Conservation (phyloP, 345 rosid species). For the Melaleuca alternifolia region DNA sequence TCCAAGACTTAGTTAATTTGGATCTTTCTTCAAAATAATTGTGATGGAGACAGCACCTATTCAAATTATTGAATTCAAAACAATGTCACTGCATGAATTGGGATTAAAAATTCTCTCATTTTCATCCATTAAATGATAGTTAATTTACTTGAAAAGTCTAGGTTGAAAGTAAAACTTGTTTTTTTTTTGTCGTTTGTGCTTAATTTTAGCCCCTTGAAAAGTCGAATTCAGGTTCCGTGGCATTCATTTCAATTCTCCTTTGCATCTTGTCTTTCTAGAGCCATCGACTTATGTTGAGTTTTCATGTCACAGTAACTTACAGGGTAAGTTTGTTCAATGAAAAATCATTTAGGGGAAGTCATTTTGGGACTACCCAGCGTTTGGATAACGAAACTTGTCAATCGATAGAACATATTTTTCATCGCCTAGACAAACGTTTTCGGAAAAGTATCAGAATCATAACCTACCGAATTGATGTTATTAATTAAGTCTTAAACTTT, state of each 20-base stretch:
- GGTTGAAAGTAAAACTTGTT: neutral
- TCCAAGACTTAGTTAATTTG: too few species aligned
- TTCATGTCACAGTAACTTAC: neutral
- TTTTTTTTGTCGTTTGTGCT: neutral
- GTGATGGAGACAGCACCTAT: too few species aligned
- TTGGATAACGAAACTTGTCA: neutral
- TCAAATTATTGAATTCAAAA: too few species aligned
- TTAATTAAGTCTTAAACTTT: too few species aligned
- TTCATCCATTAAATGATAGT: too few species aligned
- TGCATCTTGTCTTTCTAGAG: neutral
- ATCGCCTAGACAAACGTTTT: too few species aligned
- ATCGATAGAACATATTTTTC: neutral
- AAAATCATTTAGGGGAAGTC: neutral
- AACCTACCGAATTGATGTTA: too few species aligned
- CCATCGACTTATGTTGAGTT: neutral
- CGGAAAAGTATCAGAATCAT: too few species aligned
- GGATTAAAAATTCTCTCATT: too few species aligned
- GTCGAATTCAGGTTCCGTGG: neutral
- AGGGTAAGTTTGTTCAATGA: neutral
- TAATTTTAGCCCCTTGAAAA: neutral
- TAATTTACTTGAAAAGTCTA: too few species aligned
- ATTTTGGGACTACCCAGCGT: neutral
- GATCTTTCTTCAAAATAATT: too few species aligned
- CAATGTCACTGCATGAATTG: too few species aligned
- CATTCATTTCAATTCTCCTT: neutral